A percentile compares a stretch with the other conserved stretches of the same genome.
Evolutionary conservation across 2,329 filamentous ascomycete genomes (phyloP).

Genomic region (Penicillium digitatum): DNA sequence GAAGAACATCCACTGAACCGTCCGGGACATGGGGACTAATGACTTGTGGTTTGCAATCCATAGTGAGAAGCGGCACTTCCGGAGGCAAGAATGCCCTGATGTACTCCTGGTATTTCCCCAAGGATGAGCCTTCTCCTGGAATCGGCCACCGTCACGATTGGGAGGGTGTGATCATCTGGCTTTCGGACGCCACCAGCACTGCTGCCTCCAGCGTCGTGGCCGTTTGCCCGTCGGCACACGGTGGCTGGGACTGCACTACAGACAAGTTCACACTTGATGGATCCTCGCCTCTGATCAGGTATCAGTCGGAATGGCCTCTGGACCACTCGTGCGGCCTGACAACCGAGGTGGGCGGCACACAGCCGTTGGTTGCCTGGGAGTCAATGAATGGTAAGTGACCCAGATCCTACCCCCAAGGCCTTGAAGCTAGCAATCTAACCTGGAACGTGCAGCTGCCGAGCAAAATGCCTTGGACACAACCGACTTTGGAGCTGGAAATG

Average conservation of each 20-base stretch:
- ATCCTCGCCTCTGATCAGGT: slow-evolving; percentile 47
- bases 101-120: slow-evolving; percentile 53
- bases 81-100: slow-evolving; percentile 48
- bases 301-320: slow-evolving; percentile 48
- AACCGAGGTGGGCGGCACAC: slow-evolving; percentile 39
- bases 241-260: slow-evolving; percentile 46
- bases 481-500: slow-evolving; percentile 47
- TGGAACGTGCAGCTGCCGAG: slow-evolving; percentile 27
- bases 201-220: slow-evolving; percentile 44
- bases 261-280: slow-evolving; percentile 41
- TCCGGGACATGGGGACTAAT: neutral
- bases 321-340: slow-evolving; percentile 48
- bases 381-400: slow-evolving; percentile 37
- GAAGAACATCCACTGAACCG: neutral
- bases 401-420: neutral
- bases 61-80: slow-evolving; percentile 42
- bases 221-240: slow-evolving; percentile 53
- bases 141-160: slow-evolving; percentile 55
- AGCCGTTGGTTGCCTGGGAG: slow-evolving; percentile 51
- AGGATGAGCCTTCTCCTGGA: slow-evolving; percentile 44
- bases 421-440: neutral
- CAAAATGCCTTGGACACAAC: slow-evolving; percentile 44
- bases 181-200: slow-evolving; percentile 37
- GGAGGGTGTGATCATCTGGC: slow-evolving; percentile 54
- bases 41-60: neutral